Conservation (phyloP, 345 rosid genomes). For the Melastoma malabathricum region DNA sequence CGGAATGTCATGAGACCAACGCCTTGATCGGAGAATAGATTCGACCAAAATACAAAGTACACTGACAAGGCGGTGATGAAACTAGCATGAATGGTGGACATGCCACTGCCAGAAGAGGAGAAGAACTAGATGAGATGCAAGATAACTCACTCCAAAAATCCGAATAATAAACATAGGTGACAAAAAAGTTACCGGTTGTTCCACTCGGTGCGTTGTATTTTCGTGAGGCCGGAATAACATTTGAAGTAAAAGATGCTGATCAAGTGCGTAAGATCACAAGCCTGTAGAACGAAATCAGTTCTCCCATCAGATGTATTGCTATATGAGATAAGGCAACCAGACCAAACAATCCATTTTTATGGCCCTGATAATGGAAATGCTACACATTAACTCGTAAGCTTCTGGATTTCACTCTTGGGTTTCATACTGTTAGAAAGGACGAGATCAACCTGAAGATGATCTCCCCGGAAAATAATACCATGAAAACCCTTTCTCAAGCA, state of each 20-base stretch:
- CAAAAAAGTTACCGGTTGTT: slow-evolving; percentile 51
- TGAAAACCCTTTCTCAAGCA: no score
- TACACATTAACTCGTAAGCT: no score
- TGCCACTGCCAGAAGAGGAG: slow-evolving; percentile 36
- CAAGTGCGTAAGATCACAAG: slow-evolving; percentile 47
- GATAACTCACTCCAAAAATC: slow-evolving; percentile 1
- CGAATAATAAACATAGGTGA: background rate
- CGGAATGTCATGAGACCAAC: slow-evolving; percentile 38
- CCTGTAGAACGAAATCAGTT: slow-evolving; percentile 19
- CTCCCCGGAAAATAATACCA: no score
- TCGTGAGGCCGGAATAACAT: slow-evolving; percentile 43
- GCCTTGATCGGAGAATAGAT: slow-evolving; percentile 44
- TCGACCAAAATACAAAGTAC: slow-evolving; percentile 66
- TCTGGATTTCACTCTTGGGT: no score
- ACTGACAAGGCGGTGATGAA: slow-evolving; percentile 45
- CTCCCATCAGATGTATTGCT: background rate
- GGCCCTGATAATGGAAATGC: background rate
- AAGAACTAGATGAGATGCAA: slow-evolving; percentile 4
- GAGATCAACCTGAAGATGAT: no score
- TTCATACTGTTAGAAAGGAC: no score
- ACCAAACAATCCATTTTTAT: background rate
- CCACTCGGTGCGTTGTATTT: slow-evolving; percentile 64
- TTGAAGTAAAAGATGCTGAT: slow-evolving; percentile 48
- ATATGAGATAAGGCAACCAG: background rate
- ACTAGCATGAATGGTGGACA: slow-evolving; percentile 69